Evolutionary conservation across 768 basidiomycete species (phyloP).

Genomic region (Fomitopsis serialis): DNA sequence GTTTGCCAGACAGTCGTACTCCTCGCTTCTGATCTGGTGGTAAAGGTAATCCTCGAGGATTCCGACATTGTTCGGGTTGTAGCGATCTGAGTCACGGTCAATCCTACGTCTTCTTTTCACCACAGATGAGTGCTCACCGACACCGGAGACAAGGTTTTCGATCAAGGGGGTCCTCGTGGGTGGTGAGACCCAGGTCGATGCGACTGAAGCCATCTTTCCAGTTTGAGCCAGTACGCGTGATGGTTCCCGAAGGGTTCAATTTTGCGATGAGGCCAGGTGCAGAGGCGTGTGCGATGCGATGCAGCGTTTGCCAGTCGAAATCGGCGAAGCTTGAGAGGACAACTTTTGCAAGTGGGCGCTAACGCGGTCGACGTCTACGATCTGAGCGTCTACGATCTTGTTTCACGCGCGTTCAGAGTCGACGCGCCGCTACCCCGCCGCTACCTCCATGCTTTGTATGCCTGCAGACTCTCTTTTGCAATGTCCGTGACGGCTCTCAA

Average conservation of each 20-base stretch:
- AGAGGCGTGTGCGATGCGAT: too few relatives aligned
- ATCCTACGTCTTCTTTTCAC: background rate
- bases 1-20: constrained; percentile 94
- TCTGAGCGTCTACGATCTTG: too few relatives aligned
- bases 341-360: too few relatives aligned
- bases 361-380: too few relatives aligned
- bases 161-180: constrained; percentile 80
- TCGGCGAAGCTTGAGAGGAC: too few relatives aligned
- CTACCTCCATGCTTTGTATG: too few relatives aligned
- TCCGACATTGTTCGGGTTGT: constrained; percentile 91
- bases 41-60: constrained; percentile 97
- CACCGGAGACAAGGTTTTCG: constrained; percentile 86
- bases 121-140: constrained; percentile 48
- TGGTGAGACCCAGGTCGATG: constrained; percentile 68
- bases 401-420: too few relatives aligned
- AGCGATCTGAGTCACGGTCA: constrained; percentile 74
- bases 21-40: constrained; percentile 85
- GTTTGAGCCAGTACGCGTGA: background rate
- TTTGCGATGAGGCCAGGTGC: too few relatives aligned
- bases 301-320: too few relatives aligned
- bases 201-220: constrained; percentile 38
- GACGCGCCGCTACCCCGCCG: too few relatives aligned
- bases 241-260: too few relatives aligned
- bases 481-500: background rate
- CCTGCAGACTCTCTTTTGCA: background rate